Evolutionary conservation across 2,329 filamentous ascomycete genomes (phyloP).

Genomic region (Bretziella fagacearum): DNA sequence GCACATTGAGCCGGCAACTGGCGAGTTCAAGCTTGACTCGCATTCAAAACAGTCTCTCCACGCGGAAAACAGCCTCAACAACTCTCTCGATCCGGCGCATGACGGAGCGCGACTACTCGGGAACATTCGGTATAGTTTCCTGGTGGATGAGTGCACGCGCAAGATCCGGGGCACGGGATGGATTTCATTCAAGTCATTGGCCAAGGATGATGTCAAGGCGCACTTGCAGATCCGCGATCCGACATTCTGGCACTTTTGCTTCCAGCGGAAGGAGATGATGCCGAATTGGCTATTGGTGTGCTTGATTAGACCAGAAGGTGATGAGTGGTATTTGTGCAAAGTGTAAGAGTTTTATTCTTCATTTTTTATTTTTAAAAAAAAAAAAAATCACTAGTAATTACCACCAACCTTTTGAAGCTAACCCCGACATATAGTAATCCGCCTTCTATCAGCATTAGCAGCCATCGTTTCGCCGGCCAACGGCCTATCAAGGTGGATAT

Average conservation of each 20-base stretch:
- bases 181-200: conserved; percentile 33
- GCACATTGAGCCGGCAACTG: conserved; percentile 60
- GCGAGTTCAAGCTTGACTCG: conserved; percentile 55
- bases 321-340: conserved; percentile 63
- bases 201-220: conserved; percentile 38
- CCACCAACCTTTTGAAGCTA: neutral
- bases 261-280: conserved; percentile 56
- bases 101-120: conserved; percentile 43
- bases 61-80: conserved; percentile 49
- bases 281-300: conserved; percentile 55
- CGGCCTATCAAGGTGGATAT: conserved; percentile 23
- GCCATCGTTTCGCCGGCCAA: conserved; percentile 2
- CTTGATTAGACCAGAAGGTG: conserved; percentile 52
- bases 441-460: neutral
- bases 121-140: conserved; percentile 41
- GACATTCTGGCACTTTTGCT: conserved; percentile 45
- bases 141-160: conserved; percentile 44
- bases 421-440: neutral
- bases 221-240: conserved; percentile 46
- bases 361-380: conserved; percentile 22
- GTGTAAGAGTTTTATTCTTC: too few species aligned
- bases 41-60: conserved; percentile 37
- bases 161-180: conserved; percentile 49
- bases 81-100: conserved; percentile 35
- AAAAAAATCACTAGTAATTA: neutral